Percentiles rank a stretch among this genome's conserved stretches.
phyloP scores from a whole-genome alignment of 768 basidiomycete species.

The Dioszegia crocea region DNA sequence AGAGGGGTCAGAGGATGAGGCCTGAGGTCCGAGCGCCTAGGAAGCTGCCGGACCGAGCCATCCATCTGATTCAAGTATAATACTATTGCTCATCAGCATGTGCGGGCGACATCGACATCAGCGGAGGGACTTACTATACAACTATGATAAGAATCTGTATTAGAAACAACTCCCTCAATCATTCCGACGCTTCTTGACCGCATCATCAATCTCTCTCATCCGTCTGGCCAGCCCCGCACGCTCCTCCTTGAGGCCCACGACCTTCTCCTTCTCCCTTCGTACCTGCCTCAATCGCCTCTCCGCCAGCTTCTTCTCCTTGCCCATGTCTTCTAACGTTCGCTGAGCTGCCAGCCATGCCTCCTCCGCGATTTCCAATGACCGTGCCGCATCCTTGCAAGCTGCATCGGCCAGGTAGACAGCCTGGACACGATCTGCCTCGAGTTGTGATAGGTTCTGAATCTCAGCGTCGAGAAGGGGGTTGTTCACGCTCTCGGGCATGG shows the following conservation, averaged over 20 bases:
- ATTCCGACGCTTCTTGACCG: no score
- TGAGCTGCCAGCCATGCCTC: neutral
- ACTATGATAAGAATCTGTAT: no score
- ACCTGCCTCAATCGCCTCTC: neutral
- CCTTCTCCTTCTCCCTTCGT: neutral
- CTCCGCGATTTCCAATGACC: neutral
- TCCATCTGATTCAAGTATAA: no score
- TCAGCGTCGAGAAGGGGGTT: neutral
- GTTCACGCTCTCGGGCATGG: neutral
- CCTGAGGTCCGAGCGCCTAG: no score
- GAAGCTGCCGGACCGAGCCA: no score
- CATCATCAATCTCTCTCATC: slow-evolving; percentile 80
- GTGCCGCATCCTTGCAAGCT: neutral
- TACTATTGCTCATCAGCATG: no score
- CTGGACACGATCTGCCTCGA: neutral
- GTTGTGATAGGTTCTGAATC: neutral
- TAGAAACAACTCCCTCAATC: no score
- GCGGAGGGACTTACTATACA: no score
- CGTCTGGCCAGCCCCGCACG: slow-evolving; percentile 72
- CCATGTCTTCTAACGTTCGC: neutral
- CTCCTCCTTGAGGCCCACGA: slow-evolving; percentile 61
- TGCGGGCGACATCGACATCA: no score
- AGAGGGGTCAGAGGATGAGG: no score
- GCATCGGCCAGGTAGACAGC: neutral
- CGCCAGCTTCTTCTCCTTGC: neutral